Evolutionary conservation across 2,329 filamentous ascomycete genomes (phyloP), one percentile per base, ranked within the genome.

Genomic region (Epichloe bromicola): DNA sequence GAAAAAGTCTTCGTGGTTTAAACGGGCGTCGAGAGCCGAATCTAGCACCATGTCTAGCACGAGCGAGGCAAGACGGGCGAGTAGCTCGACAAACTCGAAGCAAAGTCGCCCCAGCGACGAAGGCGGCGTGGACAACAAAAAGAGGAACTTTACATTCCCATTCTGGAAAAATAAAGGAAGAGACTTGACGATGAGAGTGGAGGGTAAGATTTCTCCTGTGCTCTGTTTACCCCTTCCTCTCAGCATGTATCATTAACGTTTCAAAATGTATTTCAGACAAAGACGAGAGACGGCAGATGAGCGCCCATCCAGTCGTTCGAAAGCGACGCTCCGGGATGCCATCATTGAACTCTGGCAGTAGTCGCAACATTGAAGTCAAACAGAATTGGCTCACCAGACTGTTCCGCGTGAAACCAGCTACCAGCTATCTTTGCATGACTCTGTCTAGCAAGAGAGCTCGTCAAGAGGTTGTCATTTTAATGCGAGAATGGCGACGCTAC

Each of bases 341-440:
- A 19, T 66, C 66, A 30, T 67, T 65, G 34, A 64, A 66, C 33
- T 65, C 64, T 53, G 65, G 66, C 17, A 58, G 60, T 33, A 69
- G 68, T 55, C 75, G 75, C 51, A 75, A 75, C 66, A 85, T 78
- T 60, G 82, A 81, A 55, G 76, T 80, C 33, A 83, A 82, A 62
- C 83, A 88, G 61, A 95, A 85, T 58, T 96, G 91, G 90, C 78
- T 97, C 49, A 85, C 88, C 33, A 85, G 88, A 15, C 80, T 97
- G 44, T 88, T 97, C 70, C 82, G 88, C 51, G 84, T 96, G 62
- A 95, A 93, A 64, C 91, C 91, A 1, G 86, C 84, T 0, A 83
- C 74, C 15, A 80, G 80, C 56, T 76, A 86, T 30, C 67, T 96
- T 15, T 93, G 88, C 64, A 83, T 96, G 64, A 76, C 75, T 3